Conservation (phyloP, 2,329 filamentous ascomycete genomes). For the Trichoderma brevicompactum region DNA sequence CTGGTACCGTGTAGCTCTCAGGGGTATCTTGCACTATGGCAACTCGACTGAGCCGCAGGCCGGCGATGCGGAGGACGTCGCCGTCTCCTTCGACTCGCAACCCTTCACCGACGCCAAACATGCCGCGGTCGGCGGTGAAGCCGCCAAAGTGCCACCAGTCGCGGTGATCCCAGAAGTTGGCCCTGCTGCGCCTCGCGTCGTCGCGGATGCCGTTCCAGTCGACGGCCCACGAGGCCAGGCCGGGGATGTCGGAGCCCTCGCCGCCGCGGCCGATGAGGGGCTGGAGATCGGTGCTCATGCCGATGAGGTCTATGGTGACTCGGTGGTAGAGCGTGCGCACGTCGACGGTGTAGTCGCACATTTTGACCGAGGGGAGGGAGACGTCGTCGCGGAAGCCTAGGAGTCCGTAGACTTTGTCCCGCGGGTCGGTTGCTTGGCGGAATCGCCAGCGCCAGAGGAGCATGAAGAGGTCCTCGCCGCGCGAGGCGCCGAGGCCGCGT, state of each 20-base stretch:
- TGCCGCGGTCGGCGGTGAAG: slow-evolving; percentile 9
- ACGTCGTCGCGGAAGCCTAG: neutral
- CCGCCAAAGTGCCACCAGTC: slow-evolving; percentile 19
- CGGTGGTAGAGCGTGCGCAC: slow-evolving; percentile 17
- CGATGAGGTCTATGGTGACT: slow-evolving; percentile 15
- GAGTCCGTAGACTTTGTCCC: slow-evolving; percentile 18
- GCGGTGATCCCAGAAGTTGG: slow-evolving; percentile 15
- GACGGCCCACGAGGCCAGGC: slow-evolving; percentile 16
- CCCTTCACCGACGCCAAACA: slow-evolving; percentile 5
- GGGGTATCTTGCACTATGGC: neutral
- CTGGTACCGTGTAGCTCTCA: neutral
- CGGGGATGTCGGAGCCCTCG: slow-evolving; percentile 6
- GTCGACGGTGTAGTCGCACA: slow-evolving; percentile 12
- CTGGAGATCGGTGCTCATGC: slow-evolving; percentile 7
- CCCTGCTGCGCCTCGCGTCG: neutral
- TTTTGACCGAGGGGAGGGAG: neutral
- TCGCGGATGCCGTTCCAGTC: slow-evolving; percentile 9
- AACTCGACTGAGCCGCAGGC: neutral
- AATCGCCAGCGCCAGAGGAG: slow-evolving; percentile 19
- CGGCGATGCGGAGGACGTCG: neutral
- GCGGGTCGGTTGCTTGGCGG: neutral
- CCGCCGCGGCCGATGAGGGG: slow-evolving; percentile 18
- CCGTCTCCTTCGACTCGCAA: slow-evolving; percentile 8
- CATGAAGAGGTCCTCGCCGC: slow-evolving; percentile 11
- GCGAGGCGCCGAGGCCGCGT: slow-evolving; percentile 2